Conservation (phyloP, 2,329 filamentous ascomycete genomes). For the Magnaporthiopsis incrustans region DNA sequence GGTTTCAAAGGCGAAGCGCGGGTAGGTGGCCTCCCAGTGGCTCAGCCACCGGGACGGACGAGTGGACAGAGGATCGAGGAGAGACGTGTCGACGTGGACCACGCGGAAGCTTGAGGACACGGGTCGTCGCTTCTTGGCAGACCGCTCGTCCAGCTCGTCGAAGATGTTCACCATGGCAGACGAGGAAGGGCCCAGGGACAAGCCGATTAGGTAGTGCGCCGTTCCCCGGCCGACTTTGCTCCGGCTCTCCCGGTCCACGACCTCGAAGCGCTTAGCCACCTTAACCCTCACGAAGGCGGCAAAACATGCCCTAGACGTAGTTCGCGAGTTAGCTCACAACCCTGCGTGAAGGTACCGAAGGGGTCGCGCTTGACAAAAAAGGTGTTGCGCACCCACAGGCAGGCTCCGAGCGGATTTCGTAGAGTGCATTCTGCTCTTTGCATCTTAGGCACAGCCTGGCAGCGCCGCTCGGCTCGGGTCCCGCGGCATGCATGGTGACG, state of each 20-base stretch:
- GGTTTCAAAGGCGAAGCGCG: constrained; percentile 54
- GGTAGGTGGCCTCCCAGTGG: constrained; percentile 52
- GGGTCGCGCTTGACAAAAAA: background rate
- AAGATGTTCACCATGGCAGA: constrained; percentile 65
- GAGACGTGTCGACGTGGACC: constrained; percentile 38
- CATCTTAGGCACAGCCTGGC: constrained; percentile 7
- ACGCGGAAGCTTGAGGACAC: constrained; percentile 44
- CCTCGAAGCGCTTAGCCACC: constrained; percentile 61
- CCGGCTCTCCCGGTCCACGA: constrained; percentile 40
- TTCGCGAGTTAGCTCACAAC: background rate
- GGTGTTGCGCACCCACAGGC: constrained; percentile 7
- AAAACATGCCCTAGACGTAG: constrained; percentile 62
- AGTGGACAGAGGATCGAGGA: constrained; percentile 7
- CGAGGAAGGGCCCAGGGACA: constrained; percentile 80
- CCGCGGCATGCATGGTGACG: background rate
- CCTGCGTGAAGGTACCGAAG: background rate
- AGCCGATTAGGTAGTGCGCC: constrained; percentile 58
- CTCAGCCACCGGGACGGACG: constrained; percentile 31
- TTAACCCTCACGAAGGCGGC: constrained; percentile 70
- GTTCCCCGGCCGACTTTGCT: constrained; percentile 18
- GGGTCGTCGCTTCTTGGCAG: background rate
- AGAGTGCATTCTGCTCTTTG: constrained; percentile 3
- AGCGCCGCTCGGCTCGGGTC: constrained; percentile 1
- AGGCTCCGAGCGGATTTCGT: constrained; percentile 6
- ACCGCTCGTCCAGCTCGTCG: constrained; percentile 52